Conservation (phyloP, 805 yeast genomes). For the Lachancea fermentati region DNA sequence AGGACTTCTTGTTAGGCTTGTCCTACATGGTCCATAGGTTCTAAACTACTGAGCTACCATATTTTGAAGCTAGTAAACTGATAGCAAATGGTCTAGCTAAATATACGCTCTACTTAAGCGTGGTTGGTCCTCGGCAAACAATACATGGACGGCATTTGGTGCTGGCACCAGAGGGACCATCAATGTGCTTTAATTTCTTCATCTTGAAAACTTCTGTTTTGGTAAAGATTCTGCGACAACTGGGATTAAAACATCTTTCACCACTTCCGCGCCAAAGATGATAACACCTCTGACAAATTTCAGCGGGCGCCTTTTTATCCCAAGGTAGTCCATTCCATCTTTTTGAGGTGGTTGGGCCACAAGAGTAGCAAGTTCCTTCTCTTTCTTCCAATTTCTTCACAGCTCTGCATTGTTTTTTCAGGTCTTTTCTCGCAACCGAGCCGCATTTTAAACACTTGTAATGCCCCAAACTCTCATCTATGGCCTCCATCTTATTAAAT, state of each 20-base stretch:
- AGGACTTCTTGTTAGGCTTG: constrained; percentile 99
- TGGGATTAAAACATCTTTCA: background rate
- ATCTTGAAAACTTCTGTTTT: background rate
- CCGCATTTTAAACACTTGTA: background rate
- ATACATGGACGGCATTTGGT: background rate
- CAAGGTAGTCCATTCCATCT: background rate
- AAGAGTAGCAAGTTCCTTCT: background rate
- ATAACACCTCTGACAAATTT: background rate
- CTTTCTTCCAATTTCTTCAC: background rate
- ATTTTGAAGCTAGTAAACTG: no score
- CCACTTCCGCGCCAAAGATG: background rate
- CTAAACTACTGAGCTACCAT: no score
- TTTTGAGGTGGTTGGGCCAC: background rate
- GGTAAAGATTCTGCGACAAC: background rate
- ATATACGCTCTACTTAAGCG: no score
- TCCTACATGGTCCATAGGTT: no score
- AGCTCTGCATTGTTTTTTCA: background rate
- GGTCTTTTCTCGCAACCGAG: background rate
- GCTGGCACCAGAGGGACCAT: background rate
- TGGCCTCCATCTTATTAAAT: background rate
- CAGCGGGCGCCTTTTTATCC: background rate
- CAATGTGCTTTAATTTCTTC: background rate
- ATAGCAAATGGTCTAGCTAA: no score
- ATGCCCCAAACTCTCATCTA: background rate
- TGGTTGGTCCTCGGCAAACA: background rate